Evolutionary conservation across 306 rosid species (phyloP), one percentile per base, ranked within the genome.

Genomic region (Vachellia pachyceras): DNA sequence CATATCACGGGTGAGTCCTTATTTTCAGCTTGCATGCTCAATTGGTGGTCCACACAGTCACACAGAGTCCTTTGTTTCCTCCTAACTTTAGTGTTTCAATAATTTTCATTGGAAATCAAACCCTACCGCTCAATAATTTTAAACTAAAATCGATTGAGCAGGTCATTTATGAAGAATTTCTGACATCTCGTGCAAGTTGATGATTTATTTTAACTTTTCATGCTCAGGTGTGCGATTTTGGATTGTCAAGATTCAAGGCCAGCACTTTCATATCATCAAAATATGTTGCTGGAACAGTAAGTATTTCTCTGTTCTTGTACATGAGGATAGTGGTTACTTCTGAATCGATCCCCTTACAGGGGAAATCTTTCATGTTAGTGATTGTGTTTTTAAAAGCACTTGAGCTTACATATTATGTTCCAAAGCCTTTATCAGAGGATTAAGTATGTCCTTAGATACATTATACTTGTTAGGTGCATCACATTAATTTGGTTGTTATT

Each of bases 231-330:
- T 81, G 96, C 35, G 99, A 95, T 85, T 95, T 95, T 87, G 99
- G 98, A 82, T 77, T 95, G 90, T 95, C 99, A 84, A 91, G 99
- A 90, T 93, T 95, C 84, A 95, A 93, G 84, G 93, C 93, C 9
- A 89, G 88, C 90, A 91, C 98, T 69, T 95, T 89, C 86, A 85
- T 95, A 84, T 83, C 99, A 42, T 95, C 99, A 7, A 95, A 95
- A 84, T 91, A 97, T 45, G 98, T 95, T 66, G 97, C 98, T 6
- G 99, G 99, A 87, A 95, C 99, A 75, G 99, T 95, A 89, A 83
- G 90, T 81, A 73, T 87, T 57, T 41, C 81, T 57, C 49, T 54
- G 7, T n/a, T 15, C 73, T 20, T 55, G 14, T 77, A 4, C 22
- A 55, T 42, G 55, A 12, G 76, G 63, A 77, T 77, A 46, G 61